Evolutionary conservation across 2,329 filamentous ascomycete species (phyloP), one percentile per base, ranked within the genome.

Genomic region (Juglanconis sp.): DNA sequence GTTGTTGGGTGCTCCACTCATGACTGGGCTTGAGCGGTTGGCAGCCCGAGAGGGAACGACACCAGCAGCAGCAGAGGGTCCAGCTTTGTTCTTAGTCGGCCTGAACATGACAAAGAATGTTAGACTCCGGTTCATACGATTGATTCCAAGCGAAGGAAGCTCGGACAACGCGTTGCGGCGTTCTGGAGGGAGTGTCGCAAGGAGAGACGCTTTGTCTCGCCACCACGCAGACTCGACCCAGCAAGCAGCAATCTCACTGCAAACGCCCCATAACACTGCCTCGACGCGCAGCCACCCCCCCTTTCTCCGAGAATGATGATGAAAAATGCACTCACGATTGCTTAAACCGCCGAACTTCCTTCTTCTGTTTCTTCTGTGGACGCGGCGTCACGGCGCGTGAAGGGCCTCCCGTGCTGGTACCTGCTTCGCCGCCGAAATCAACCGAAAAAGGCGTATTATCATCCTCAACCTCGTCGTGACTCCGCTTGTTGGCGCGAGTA

Each of bases 1-100:
- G 60, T 80, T 80, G 66, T 76, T 75, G 48, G 73, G 67, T 51
- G 72, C 71, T 73, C 86, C 85, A 74, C 82, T 85, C 70, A 81
- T 79, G 68, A 82, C 76, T 66, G 87, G 85, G 71, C 83, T 84
- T 73, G 80, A 83, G 66, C 84, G 81, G 74, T 88, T 87, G 73
- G 85, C 86, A 67, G 80, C 76, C 68, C 85, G 84, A 70, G 88
- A 83, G 71, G 90, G 81, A 68, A 48, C 46, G 10, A 10, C 46
- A 13, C 88, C 89, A 71, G 87, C 87, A 67, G 86, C 83, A 65
- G 85, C 35, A 9, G 47, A 46, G 10, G 47, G 84, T 67, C 86
- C 84, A 63, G 81, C 81, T 73, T 88, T 89, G 77, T 89, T 91
- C 78, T 93, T 93, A 73, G 88, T 82, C 49, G 90, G 90, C 66